Base-by-base conservation (phyloP, 805 yeast genomes). In the Kluyveromyces dobzhanskii region DNA sequence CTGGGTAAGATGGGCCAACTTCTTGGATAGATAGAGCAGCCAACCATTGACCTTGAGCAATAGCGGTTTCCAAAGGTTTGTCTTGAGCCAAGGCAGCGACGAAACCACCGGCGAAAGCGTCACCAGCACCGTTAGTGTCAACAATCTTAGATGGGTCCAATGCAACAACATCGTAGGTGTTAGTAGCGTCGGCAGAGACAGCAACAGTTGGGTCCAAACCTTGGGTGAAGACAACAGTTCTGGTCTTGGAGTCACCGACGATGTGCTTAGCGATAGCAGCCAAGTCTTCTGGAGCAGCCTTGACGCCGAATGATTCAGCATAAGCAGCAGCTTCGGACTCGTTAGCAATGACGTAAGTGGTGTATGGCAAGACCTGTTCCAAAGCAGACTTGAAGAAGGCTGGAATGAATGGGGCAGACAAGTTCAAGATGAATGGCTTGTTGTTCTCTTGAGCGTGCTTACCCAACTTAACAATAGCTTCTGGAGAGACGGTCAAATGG, bases 121-220 rank as follows among this genome's bases (percentile, higher is more conserved):
- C 97, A 65, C 97, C 97, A 34, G 97, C 97, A 70, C 98, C 98
- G 69, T 90, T 92, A 57, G 97, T 85, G 70, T 92, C 99, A 43
- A 73, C 79, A 44, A 92, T 73, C 64, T 80, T 71, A 33, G 72
- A 65, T 32, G 75, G 53, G 30, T 75, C 82, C 56, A 92, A 75
- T 43, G 80, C 75, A 51, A 76, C 82, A 40, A 92, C 95, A 37
- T 81, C 71, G 70, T 62, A 79, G 29, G 71, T 61, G 28, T 70
- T 53, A 31, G 65, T 49, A 37, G 62, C 61, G 49, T 75, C 71
- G 57, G 77, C 74, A 35, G 76, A 61, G 45, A 80, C 95, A 25
- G 80, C 75, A 47, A 90, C 70, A 38, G 98, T 92, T 54, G 95
- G 85, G 49, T 86, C 94, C 43, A 85, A 71, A 55, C 97, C 97